Conservation (phyloP, 228 moss, liverwort and hornwort genomes). For the Sphagnum magellanicum region DNA sequence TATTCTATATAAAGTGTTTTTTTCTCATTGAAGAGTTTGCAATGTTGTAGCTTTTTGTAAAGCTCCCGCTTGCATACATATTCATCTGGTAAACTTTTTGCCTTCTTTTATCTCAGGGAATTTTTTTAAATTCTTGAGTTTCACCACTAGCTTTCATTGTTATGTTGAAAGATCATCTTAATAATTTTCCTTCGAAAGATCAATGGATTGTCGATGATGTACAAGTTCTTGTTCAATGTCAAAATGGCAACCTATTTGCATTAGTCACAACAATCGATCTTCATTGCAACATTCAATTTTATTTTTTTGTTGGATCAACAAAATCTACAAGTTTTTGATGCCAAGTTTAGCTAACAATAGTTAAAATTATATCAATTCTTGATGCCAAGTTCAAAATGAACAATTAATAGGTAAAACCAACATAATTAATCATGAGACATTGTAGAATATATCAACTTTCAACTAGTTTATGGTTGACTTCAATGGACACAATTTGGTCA, state of each 20-base stretch:
- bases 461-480: constrained; percentile 96
- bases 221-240: constrained; percentile 88
- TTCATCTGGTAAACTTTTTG: no score
- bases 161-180: constrained; percentile 93
- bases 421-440: no score
- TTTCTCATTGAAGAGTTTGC: no score
- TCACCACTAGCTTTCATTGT: constrained; percentile 89
- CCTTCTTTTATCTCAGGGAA: constrained; percentile 31
- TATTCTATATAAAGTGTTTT: no score
- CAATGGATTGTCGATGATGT: constrained; percentile 83
- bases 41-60: no score
- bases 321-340: no score
- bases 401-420: no score
- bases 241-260: constrained; percentile 97
- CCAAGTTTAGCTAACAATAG: no score
- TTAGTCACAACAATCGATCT: constrained; percentile 98
- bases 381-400: no score
- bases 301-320: constrained; percentile 65
- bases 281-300: constrained; percentile 65
- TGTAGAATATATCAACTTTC: constrained; percentile 7
- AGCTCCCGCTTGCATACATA: no score
- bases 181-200: constrained; percentile 96
- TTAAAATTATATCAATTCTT: no score
- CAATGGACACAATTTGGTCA: constrained; percentile 95
- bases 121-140: constrained; percentile 80